Base-by-base conservation (phyloP, 805 yeast genomes). In the Hermanozyma aechmeae region DNA sequence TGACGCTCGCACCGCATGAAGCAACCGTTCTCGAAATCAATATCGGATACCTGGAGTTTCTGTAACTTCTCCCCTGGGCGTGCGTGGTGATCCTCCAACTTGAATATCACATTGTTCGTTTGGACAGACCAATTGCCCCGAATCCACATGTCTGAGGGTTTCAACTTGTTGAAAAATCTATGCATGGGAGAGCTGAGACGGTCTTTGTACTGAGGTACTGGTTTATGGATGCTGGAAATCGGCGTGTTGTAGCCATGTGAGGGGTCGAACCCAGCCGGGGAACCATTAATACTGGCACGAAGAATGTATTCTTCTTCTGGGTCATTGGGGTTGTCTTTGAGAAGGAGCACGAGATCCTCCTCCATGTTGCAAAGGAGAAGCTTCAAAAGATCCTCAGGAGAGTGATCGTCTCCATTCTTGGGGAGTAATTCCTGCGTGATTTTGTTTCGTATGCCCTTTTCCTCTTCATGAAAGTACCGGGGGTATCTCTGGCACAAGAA, bases 261-360 rank as follows among this genome's bases (percentile, higher is more conserved):
- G 4, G 89, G 87, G 43, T 74, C 73, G 50, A 81, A 81, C 2
- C 89, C 89, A 1, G 79, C 73, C 1, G 89, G 84, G 40, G 77
- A 78, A 6, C 76, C 73, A 15, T 76, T 66, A 3, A 68, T 55
- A 6, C 75, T 72, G 1, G 74, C 76, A 29, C 77, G 58, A 24
- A 76, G 48, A 16, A 66, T 57, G 45, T 78, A 80, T 41, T 78
- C 86, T 31, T 70, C 72, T 12, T 65, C 63, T 20, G 49, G 50
- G 15, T 53, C 51, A 3, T 27, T 21, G 0, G 61, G 61, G 21
- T 56, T 37, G 17, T 60, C 63, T 31, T 64, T 65, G 5, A 69
- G 44, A 40, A 80, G 40, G 5, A 81, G 50, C 24, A 80, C 44
- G 31, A 76, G 62, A 44, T 81, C 87, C 40, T 79, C 86, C 40